Evolutionary conservation across 208 protist species (phyloP), one percentile per base, ranked within the genome.

Genomic region (Trypanosoma vivax): DNA sequence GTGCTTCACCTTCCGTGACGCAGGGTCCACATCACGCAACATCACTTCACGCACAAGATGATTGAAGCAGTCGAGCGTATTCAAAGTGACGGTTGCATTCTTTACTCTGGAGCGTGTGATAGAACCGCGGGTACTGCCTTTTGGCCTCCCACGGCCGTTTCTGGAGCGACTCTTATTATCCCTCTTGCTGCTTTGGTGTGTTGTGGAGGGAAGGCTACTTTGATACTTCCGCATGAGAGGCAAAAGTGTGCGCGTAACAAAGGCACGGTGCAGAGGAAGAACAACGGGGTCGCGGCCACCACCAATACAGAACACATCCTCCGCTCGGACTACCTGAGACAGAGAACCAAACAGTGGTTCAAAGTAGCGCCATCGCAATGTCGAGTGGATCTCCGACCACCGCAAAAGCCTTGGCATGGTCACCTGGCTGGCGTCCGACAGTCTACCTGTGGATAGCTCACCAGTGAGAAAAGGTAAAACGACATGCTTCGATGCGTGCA

Each of bases 221-320:
- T 66, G 46, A 50, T 77, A 90, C n/a, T 18, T 14, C n/a, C 13
- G 7, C 78, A 90, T 74, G 1, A 57, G 50, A 0, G 83, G 83
- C 34, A 83, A 53, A 10, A 90, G 52, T 16, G 85, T 62, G 11
- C 29, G 16, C 18, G 41, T 39, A 19, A 85, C 55, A 49, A 79
- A 90, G 1, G 13, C 30, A 2, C 28, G 47, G 14, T 90, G 79
- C 31, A 70, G 58, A 18, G 80, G 43, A 21, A 79, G 39, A 6
- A 86, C 40, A 16, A 86, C 53, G 0, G 73, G 51, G 45, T 72
- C 59, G 11, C 45, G 30, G 24, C 59, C 59, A 13, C 59, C 50
- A 2, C 59, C 59, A 23, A 58, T 28, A 5, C 34, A 40, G 0
- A 35, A 25, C 0, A 65, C 50, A 52, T 58, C 34, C 33, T 65